phyloP scores from a whole-genome alignment of 805 yeast species.

The Saturnispora quitensis region DNA sequence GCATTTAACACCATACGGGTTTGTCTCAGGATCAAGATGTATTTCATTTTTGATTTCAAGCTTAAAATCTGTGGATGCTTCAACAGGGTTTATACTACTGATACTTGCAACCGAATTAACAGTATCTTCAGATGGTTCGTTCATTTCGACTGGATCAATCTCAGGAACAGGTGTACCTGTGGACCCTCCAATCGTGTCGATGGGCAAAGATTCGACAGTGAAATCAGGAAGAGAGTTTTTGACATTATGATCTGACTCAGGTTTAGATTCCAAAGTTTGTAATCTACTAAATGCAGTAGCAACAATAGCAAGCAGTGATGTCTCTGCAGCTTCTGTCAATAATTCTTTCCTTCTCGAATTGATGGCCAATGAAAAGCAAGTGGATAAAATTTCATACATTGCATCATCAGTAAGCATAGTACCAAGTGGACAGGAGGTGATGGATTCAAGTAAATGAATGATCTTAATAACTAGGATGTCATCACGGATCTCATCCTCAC shows the following conservation, averaged over 20 bases:
- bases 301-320: constrained; percentile 64
- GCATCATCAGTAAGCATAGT: constrained; percentile 68
- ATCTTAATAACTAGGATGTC: constrained; percentile 86
- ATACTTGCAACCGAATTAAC: background rate
- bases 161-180: constrained; percentile 17
- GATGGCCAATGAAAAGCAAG: constrained; percentile 85
- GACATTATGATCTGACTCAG: constrained; percentile 23
- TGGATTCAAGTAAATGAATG: constrained; percentile 57
- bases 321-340: constrained; percentile 79
- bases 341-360: constrained; percentile 89
- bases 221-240: constrained; percentile 21
- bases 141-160: background rate
- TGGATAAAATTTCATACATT: constrained; percentile 81
- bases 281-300: constrained; percentile 57
- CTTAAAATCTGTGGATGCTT: background rate
- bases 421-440: constrained; percentile 59
- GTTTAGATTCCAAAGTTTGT: constrained; percentile 36
- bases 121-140: background rate
- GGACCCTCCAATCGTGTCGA: constrained; percentile 47
- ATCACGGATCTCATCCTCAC: constrained; percentile 84
- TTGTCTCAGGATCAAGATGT: constrained; percentile 23
- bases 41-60: background rate
- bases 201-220: constrained; percentile 34
- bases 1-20: constrained; percentile 64
- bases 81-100: background rate